phyloP scores from a whole-genome alignment of 768 basidiomycete genomes.

The Mycena alexandri region DNA sequence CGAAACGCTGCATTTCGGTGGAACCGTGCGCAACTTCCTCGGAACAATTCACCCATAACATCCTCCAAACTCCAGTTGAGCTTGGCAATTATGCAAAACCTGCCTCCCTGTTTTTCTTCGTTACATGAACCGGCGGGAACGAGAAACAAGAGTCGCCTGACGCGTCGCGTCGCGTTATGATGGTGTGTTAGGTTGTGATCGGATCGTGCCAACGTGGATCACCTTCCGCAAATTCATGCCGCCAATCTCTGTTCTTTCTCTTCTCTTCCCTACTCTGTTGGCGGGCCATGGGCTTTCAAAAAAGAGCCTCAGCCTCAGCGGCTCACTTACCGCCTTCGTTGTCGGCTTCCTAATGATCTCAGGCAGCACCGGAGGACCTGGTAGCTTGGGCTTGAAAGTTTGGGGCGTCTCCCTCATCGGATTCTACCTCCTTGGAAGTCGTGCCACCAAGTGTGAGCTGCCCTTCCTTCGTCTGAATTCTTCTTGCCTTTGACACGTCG shows the following conservation, averaged over 20 bases:
- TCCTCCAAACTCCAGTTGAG: no score
- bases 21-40: no score
- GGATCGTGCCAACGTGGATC: no score
- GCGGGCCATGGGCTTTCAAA: conserved; percentile 79
- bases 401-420: conserved; percentile 78
- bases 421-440: conserved; percentile 85
- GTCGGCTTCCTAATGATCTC: conserved; percentile 83
- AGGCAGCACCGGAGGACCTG: conserved; percentile 64
- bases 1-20: no score
- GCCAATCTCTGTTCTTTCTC: conserved; percentile 50
- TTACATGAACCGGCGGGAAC: no score
- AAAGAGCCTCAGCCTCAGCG: conserved; percentile 81
- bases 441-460: conserved; percentile 83
- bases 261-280: conserved; percentile 65
- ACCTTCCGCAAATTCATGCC: conserved; percentile 5
- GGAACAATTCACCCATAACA: no score
- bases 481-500: neutral
- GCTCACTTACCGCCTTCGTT: conserved; percentile 80
- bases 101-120: no score
- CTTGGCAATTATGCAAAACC: no score
- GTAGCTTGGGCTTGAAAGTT: conserved; percentile 20
- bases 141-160: no score
- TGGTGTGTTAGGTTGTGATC: no score
- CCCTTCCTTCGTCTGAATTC: neutral
- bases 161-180: no score